Evolutionary conservation across 2,329 filamentous ascomycete genomes (phyloP), one percentile per base, ranked within the genome.

Genomic region (Coniochaeta ligniaria): DNA sequence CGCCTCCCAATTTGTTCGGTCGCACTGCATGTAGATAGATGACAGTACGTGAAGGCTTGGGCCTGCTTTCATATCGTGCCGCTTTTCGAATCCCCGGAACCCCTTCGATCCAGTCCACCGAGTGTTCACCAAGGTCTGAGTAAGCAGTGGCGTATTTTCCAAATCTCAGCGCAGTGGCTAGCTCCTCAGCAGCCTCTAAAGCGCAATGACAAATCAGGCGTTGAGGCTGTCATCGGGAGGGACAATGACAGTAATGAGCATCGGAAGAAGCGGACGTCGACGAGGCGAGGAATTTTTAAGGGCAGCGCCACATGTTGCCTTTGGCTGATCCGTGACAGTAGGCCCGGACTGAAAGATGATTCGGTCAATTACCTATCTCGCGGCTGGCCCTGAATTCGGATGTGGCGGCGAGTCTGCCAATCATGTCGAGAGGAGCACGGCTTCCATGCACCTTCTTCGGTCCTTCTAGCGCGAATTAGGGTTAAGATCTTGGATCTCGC

Each of bases 401-500:
- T 52, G 47, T 52, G 47, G 47, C 36, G 20, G 22, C 38, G 41
- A 14, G 43, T 43, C 57, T 26, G 26, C n/a, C 57, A 43, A 59
- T 47, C 22, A 12, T 14, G 16, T 56, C 33, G 54, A 38, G 16
- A 8, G 22, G 3, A 38, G 16, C 3, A 2, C 17, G 54, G 54
- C 28, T 59, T 59, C 57, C 28, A 52, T 36, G 41, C 57, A 59
- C 41, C 57, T 59, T 59, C 57, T 59, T 59, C 57, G 57, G 57
- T 59, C 57, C 57, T 59, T 59, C 57, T 59, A 59, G 57, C 41
- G 57, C 57, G 41, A 52, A 52, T 52, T 28, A 52, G 47, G 26
- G 24, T 52, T 28, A 12, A 52, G 24, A 31, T 52, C 47, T 26
- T 22, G 3, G 43, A 52, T 28, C 47, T 24, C 47, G 28, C 47